phyloP scores from a whole-genome alignment of 805 yeast genomes.

The Teunomyces stri region DNA sequence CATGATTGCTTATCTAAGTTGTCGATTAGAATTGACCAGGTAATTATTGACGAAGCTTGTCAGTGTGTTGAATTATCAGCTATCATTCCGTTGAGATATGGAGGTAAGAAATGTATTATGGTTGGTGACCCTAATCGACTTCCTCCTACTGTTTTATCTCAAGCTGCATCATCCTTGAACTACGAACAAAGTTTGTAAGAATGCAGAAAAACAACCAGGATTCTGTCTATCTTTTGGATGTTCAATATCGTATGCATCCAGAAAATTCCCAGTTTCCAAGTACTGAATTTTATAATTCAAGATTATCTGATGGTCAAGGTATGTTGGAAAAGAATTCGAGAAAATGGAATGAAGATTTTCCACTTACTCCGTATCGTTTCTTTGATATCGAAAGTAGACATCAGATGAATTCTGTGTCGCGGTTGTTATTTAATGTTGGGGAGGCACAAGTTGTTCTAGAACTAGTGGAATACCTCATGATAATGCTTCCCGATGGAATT shows the following conservation, averaged over 20 bases:
- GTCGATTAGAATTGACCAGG: conserved; percentile 81
- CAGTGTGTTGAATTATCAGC: conserved; percentile 94
- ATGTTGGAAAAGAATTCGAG: conserved; percentile 59
- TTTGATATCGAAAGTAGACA: conserved; percentile 65
- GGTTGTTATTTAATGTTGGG: conserved; percentile 64
- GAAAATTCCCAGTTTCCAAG: conserved; percentile 86
- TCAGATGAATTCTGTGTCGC: conserved; percentile 57
- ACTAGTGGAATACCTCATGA: conserved; percentile 52
- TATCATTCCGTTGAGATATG: conserved; percentile 87
- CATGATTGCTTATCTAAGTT: conserved; percentile 77
- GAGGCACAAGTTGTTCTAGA: conserved; percentile 78
- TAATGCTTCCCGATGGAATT: conserved; percentile 52
- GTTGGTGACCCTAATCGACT: conserved; percentile 98
- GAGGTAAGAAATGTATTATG: conserved; percentile 87
- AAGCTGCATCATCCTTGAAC: conserved; percentile 71
- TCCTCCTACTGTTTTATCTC: conserved; percentile 94
- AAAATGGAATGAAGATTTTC: conserved; percentile 66
- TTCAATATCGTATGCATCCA: conserved; percentile 97
- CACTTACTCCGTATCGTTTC: conserved; percentile 74
- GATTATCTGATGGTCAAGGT: conserved; percentile 73
- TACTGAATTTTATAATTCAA: conserved; percentile 70
- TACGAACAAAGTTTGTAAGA: conserved; percentile 92
- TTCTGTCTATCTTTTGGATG: conserved; percentile 73
- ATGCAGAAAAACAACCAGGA: conserved; percentile 69
- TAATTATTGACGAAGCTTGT: conserved; percentile 95